Evolutionary conservation across 2,329 filamentous ascomycete genomes (phyloP).

Genomic region (Venturia nashicola): DNA sequence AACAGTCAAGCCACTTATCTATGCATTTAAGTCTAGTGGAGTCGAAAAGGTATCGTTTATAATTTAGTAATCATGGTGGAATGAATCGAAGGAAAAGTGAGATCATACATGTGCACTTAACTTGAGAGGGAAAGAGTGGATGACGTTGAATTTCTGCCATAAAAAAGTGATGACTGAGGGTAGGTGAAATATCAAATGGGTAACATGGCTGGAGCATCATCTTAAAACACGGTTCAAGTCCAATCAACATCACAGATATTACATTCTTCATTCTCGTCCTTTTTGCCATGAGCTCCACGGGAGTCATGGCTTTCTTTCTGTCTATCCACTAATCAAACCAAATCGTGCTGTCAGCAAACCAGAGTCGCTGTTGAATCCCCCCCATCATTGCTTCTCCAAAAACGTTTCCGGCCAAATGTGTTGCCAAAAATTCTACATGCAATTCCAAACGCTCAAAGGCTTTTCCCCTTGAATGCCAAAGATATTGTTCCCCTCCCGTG

Average conservation of each 20-base stretch:
- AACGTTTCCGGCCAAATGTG: background rate
- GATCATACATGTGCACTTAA: no score
- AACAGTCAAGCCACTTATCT: no score
- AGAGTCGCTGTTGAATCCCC: background rate
- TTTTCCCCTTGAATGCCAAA: background rate
- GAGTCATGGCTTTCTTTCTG: background rate
- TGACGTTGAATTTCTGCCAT: no score
- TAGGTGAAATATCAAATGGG: no score
- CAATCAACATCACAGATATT: background rate
- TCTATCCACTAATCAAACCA: conserved; percentile 1
- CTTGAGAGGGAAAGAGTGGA: no score
- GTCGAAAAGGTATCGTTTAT: no score
- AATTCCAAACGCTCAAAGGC: conserved; percentile 1
- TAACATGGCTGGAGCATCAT: no score
- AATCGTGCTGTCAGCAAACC: background rate
- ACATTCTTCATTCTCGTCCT: background rate
- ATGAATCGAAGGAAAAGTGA: no score
- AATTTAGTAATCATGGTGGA: no score
- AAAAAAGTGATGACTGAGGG: no score
- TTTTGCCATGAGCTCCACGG: background rate
- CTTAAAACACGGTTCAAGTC: no score
- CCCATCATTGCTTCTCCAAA: background rate
- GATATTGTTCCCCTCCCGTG: background rate
- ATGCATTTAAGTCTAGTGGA: no score
- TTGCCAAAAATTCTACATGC: background rate